Conservation (phyloP, 1,284 basidiomycete species). For the Ceratobasidium sp. region DNA sequence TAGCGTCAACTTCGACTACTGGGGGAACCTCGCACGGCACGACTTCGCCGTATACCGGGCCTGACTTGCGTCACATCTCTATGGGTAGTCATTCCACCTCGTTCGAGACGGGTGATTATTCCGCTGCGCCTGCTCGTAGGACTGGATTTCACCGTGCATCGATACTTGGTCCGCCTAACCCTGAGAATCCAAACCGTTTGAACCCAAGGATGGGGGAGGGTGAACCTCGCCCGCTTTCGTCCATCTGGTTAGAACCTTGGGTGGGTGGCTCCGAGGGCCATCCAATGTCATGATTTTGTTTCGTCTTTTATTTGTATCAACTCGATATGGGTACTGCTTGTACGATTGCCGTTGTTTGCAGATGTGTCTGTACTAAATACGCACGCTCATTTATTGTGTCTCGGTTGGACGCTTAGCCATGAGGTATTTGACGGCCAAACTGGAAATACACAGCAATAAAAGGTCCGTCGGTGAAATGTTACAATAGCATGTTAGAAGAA, state of each 20-base stretch:
- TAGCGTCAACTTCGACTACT: background rate
- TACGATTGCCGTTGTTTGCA: background rate
- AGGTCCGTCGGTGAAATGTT: no score
- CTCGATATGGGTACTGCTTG: background rate
- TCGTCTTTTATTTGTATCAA: background rate
- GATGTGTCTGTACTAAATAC: background rate
- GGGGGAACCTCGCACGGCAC: background rate
- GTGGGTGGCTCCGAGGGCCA: background rate
- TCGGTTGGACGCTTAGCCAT: no score
- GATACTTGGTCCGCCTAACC: background rate
- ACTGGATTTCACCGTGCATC: slow-evolving; percentile 8
- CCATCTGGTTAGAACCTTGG: slow-evolving; percentile 8
- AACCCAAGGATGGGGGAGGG: background rate
- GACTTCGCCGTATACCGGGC: slow-evolving; percentile 3
- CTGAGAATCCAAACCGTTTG: background rate
- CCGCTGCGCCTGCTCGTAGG: background rate
- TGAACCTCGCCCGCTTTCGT: background rate
- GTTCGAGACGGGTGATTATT: slow-evolving; percentile 20
- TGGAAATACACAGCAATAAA: no score
- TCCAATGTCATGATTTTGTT: background rate
- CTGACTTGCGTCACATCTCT: slow-evolving; percentile 16
- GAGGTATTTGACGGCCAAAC: no score
- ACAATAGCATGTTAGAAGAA: no score
- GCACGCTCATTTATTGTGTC: background rate
- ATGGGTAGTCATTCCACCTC: background rate